phyloP scores from a whole-genome alignment of 768 basidiomycete genomes.

The Dioszegia hungarica region DNA sequence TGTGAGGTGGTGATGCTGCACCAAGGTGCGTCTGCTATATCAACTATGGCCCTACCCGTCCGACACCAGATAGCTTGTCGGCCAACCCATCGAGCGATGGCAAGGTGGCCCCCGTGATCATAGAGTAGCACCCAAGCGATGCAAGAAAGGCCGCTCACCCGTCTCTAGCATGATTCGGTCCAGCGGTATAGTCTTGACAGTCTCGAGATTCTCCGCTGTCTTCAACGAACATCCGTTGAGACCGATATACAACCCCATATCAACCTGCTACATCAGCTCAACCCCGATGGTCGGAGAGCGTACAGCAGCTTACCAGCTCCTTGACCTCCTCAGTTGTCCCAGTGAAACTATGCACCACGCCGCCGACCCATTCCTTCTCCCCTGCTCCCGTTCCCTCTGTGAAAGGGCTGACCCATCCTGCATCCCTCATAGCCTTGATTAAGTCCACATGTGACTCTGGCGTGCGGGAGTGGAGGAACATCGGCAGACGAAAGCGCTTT shows the following conservation, averaged over 20 bases:
- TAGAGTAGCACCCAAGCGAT: background rate
- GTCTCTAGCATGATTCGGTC: conserved; percentile 69
- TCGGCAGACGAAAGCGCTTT: conserved; percentile 65
- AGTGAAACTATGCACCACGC: conserved; percentile 80
- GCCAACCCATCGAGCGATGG: too few relatives aligned
- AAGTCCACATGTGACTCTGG: conserved; percentile 66
- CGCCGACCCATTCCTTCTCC: conserved; percentile 58
- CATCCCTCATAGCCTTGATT: conserved; percentile 60
- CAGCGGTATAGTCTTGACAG: conserved; percentile 58
- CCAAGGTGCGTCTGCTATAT: conserved; percentile 46
- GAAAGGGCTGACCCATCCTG: conserved; percentile 55
- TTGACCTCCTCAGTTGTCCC: conserved; percentile 60
- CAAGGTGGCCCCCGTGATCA: background rate
- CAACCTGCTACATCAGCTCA: conserved; percentile 53
- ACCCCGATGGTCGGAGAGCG: background rate
- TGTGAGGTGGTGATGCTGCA: conserved; percentile 43
- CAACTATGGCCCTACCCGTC: background rate
- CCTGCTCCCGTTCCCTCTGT: conserved; percentile 50
- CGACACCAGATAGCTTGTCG: background rate
- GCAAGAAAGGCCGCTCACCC: conserved; percentile 51
- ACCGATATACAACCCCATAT: conserved; percentile 68
- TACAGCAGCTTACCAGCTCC: conserved; percentile 58
- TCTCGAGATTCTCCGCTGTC: conserved; percentile 61
- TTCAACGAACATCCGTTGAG: conserved; percentile 76
- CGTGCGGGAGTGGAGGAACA: conserved; percentile 71